Base-by-base conservation (phyloP, 257 asterid genomes). In the Salvia splendens region DNA sequence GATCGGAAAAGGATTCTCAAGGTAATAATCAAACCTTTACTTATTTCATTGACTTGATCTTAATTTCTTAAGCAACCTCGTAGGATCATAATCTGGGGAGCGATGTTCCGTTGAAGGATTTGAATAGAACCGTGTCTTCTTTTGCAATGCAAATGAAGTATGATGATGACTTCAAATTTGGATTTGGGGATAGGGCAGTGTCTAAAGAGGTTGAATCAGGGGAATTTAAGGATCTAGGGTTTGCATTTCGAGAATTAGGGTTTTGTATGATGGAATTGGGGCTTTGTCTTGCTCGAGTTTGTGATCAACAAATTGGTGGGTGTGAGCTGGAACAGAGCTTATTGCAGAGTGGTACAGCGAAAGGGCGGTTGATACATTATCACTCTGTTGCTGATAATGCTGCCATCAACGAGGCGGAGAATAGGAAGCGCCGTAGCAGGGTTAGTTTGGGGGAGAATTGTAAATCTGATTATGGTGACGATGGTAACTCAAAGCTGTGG, bases 81-180 rank as follows among this genome's bases (percentile, higher is more conserved):
- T 82, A 92, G 98, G 92, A 89, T 73, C 96, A 89, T 67, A 80
- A 65, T 73, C 73, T 92, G 85, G 96, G 96, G 17, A 89, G 96
- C 76, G 98, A 92, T 66, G 96, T 89, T 64, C 64, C 95, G 5
- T 45, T 92, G 41, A 89, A 89, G 81, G 84, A 86, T 64, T 61
- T 73, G 43, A 85, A 87, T 67, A 81, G 96, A 72, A 51, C 75
- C 28, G 93, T 92, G n/a, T 92, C 97, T n/a, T 89, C 95, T 38
- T 92, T 84, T 59, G 95, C 95, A 8, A 81, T 81, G 90, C 95
- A 92, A 74, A 73, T 89, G 81, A 86, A 87, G 81, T 92, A 86
- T 68, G 87, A 54, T 17, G 73, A 77, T 20, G 81, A 78, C 40
- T 61, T 48, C 59, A 30, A 41, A 65, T 66, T 36, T 46, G 65